Base-by-base conservation (phyloP, 2,329 filamentous ascomycete genomes). In the Calonectria multiphialidica region DNA sequence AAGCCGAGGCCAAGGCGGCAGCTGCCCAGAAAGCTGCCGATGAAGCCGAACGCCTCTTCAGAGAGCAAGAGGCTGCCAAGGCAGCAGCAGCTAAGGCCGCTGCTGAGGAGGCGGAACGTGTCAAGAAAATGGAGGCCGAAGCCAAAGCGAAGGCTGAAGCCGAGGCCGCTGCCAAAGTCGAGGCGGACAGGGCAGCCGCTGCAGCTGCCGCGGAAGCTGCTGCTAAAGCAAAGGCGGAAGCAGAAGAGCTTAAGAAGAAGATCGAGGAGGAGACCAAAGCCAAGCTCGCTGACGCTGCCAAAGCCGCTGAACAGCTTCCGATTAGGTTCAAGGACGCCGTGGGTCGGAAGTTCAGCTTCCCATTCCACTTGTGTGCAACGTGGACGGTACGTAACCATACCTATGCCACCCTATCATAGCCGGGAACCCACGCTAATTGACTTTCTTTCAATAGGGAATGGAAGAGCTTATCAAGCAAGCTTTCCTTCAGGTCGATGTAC, bases 311-410 rank as follows among this genome's bases (percentile, higher is more conserved):
- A 47, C 94, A 95, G 82, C 88, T 92, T 50, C 94, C 94, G 2
- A 94, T 98, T 82, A 93, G 93, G 77, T 98, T 98, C 86, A 97
- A 97, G 84, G 96, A 98, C 81, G 95, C 95, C 1, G 92, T 98
- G 18, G 94, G 95, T 37, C 90, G 96, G 76, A 98, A 97, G 83
- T 98, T 97, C 82, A 97, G 92, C 84, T 98, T 98, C 80, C 96
- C 96, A 1, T 98, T 93, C 84, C 91, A 96, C 74, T 83, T 97
- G 35, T 98, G 95, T 83, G 91, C 92, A 79, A 97, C 93, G 3
- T 97, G 95, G 95, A 87, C 88, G 86, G 94, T 96, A 90, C 81
- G 91, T 89, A 67, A 18, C 30, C 15, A 9, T 15, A 49, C 9
- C 44, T 28, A 53, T 15, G 8, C 7, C 18, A 18, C 5, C 33